phyloP scores from a whole-genome alignment of 495 filamentous ascomycete genomes.

The Opeltia flavorubescens region DNA sequence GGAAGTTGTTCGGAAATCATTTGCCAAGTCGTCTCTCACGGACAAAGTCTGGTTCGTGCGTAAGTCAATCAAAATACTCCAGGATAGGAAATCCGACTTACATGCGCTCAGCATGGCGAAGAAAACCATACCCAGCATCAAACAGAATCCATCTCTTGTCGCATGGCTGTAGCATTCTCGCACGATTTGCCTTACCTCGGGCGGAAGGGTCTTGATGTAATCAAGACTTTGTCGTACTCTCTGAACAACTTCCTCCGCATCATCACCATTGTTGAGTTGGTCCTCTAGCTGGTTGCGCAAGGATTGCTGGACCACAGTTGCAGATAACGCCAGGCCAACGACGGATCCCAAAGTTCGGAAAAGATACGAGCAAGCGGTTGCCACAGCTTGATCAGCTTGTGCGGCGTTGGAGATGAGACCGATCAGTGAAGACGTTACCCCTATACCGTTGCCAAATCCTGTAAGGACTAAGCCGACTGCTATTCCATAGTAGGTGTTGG shows the following conservation, averaged over 20 bases:
- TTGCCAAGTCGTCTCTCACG: constrained; percentile 15
- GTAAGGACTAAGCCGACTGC: constrained; percentile 40
- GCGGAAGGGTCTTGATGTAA: constrained; percentile 54
- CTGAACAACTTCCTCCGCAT: constrained; percentile 56
- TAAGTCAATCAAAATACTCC: background rate
- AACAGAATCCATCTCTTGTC: constrained; percentile 32
- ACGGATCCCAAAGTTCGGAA: constrained; percentile 76
- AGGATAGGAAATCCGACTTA: constrained; percentile 1
- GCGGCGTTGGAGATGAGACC: constrained; percentile 53
- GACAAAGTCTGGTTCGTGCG: constrained; percentile 12
- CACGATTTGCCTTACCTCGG: constrained; percentile 45
- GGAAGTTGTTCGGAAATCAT: background rate
- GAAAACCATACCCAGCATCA: constrained; percentile 29
- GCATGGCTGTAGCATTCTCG: constrained; percentile 50
- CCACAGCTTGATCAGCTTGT: constrained; percentile 57
- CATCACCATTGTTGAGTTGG: constrained; percentile 37
- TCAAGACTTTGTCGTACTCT: constrained; percentile 60
- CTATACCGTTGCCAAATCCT: constrained; percentile 50
- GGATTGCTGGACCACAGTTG: constrained; percentile 60
- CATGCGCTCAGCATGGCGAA: constrained; percentile 32
- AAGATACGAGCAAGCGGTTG: constrained; percentile 73
- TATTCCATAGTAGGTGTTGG: constrained; percentile 31
- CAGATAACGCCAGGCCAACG: constrained; percentile 53
- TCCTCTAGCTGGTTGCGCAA: constrained; percentile 44
- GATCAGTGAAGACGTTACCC: constrained; percentile 55